Percentiles rank a stretch among this genome's conserved stretches.
Evolutionary conservation across 441 rosid species (phyloP).

Genomic region (Euphorbia corollata): DNA sequence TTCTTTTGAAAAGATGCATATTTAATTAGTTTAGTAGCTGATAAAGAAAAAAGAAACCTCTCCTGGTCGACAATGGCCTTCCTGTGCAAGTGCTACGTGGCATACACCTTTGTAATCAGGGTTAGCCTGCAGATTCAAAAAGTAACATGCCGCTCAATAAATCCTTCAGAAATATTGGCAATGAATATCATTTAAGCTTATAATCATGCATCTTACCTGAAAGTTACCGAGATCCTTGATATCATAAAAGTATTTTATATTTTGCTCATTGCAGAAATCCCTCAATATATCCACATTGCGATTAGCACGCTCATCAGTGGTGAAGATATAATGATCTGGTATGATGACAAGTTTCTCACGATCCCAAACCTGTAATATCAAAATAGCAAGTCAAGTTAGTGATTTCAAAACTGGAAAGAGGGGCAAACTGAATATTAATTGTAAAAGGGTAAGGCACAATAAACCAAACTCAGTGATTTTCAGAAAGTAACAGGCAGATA

Average conservation of each 20-base stretch:
- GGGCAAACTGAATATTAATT: background rate
- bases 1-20: slow-evolving; percentile 4
- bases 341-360: slow-evolving; percentile 85
- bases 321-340: slow-evolving; percentile 96
- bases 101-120: slow-evolving; percentile 98
- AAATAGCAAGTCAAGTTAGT: slow-evolving; percentile 4
- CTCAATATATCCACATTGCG: slow-evolving; percentile 93
- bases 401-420: background rate
- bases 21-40: background rate
- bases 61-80: slow-evolving; percentile 98
- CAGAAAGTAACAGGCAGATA: background rate
- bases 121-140: slow-evolving; percentile 51
- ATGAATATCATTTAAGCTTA: background rate
- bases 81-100: slow-evolving; percentile 96
- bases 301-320: slow-evolving; percentile 90
- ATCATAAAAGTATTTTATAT: slow-evolving; percentile 90
- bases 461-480: too few species aligned
- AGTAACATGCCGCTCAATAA: slow-evolving; percentile 14
- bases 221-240: slow-evolving; percentile 80
- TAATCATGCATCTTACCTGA: slow-evolving; percentile 38
- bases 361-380: slow-evolving; percentile 74
- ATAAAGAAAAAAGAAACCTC: slow-evolving; percentile 44
- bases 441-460: background rate
- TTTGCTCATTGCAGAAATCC: slow-evolving; percentile 77
- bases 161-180: background rate